Conservation (phyloP, 495 filamentous ascomycete genomes). For the Penicillium riverlandense region DNA sequence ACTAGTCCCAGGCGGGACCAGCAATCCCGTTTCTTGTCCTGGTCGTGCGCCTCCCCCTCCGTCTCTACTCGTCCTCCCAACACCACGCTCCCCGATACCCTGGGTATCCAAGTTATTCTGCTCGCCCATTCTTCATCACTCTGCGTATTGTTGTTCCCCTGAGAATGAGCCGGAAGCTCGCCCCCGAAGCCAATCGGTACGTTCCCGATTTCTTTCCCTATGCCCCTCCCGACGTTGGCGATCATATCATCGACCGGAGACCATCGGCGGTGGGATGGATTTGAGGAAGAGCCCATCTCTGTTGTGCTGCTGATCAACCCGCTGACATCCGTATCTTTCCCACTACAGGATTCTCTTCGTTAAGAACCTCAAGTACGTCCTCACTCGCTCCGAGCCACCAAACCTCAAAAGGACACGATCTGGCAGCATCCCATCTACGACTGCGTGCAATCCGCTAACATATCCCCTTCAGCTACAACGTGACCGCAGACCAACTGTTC, state of each 20-base stretch:
- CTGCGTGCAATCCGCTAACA: not conserved
- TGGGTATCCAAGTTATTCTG: conserved; percentile 12
- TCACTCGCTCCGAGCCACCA: conserved; percentile 3
- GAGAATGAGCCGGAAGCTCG: conserved; percentile 66
- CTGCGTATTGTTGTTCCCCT: conserved; percentile 10
- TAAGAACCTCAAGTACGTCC: conserved; percentile 83
- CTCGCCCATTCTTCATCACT: conserved; percentile 9
- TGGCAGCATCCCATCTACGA: too few species aligned
- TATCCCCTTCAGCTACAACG: conserved; percentile 67
- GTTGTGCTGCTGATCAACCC: too few species aligned
- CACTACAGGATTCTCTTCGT: conserved; percentile 82
- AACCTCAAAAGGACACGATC: conserved; percentile 3
- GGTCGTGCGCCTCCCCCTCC: conserved; percentile 9
- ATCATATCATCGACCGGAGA: conserved; percentile 6
- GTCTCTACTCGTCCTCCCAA: conserved; percentile 7
- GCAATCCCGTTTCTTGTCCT: too few species aligned
- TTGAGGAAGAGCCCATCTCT: too few species aligned
- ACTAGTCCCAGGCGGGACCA: too few species aligned
- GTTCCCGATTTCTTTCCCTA: conserved; percentile 26
- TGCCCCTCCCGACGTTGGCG: conserved; percentile 23
- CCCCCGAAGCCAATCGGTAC: conserved; percentile 92
- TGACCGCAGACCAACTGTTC: conserved; percentile 88
- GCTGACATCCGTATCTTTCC: too few species aligned
- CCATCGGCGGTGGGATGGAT: too few species aligned
- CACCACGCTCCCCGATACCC: conserved; percentile 16